These are phyloP conservation scores for Botrytis medusae DNA, from an alignment of 2,329 filamentous ascomycete species.

Conservation along the genomic window DNA sequence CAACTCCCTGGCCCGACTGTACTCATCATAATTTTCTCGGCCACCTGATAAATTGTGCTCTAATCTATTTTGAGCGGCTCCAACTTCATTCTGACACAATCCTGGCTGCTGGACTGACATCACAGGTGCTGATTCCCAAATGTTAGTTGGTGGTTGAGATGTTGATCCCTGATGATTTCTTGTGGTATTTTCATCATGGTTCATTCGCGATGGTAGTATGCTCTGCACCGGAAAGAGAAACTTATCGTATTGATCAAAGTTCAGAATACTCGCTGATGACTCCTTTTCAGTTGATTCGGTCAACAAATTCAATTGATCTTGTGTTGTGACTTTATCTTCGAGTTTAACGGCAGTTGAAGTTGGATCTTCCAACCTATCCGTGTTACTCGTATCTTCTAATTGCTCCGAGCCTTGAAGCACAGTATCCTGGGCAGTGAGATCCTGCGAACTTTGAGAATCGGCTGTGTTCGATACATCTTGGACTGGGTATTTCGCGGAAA, in stretches of 20 bases:
- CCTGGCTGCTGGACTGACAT: fast-evolving
- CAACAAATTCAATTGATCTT: background rate
- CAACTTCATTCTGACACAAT: no score
- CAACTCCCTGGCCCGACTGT: no score
- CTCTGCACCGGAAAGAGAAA: background rate
- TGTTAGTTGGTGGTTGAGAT: no score
- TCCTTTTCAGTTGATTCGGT: background rate
- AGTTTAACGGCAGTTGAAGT: no score
- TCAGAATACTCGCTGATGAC: fast-evolving
- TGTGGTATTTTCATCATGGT: background rate
- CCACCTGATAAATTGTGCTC: background rate
- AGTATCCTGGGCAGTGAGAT: background rate
- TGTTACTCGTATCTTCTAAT: fast-evolving
- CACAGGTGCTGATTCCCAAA: fast-evolving
- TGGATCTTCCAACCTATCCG: background rate
- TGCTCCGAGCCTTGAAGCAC: background rate
- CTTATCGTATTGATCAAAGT: background rate
- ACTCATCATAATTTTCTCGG: no score
- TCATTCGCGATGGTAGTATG: background rate
- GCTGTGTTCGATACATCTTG: background rate
- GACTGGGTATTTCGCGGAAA: fast-evolving
- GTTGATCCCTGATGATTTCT: background rate
- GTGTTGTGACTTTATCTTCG: background rate
- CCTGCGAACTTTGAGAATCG: background rate
- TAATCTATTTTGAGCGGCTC: background rate